Evolutionary conservation across 768 basidiomycete species (phyloP).

Genomic region (Pleurotus platypus): DNA sequence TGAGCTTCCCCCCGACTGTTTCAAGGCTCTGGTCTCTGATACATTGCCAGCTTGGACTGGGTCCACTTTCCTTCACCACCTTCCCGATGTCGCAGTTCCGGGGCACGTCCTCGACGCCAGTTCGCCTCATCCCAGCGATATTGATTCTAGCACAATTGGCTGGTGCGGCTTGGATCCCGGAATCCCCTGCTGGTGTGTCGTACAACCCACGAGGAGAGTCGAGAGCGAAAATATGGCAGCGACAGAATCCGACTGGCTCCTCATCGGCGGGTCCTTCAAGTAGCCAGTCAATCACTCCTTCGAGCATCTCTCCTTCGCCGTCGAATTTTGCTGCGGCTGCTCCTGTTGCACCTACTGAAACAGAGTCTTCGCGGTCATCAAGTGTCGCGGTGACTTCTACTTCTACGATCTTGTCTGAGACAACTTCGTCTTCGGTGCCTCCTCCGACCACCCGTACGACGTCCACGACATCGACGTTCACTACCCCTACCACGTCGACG

Average conservation of each 20-base stretch:
- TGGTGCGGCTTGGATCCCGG: too few relatives aligned
- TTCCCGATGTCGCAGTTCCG: too few relatives aligned
- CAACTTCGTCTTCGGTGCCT: neutral
- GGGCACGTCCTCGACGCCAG: too few relatives aligned
- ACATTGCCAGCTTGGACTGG: too few relatives aligned
- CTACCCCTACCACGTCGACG: neutral
- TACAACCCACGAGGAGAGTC: neutral
- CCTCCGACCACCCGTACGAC: too few relatives aligned
- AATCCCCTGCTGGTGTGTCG: too few relatives aligned
- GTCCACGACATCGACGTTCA: neutral
- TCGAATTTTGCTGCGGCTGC: conserved; percentile 1
- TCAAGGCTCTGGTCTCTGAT: too few relatives aligned
- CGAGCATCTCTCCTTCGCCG: neutral
- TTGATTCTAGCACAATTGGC: too few relatives aligned
- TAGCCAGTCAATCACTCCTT: neutral
- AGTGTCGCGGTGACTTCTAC: neutral
- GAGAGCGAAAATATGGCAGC: neutral
- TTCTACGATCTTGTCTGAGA: conserved; percentile 1
- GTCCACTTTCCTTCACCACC: too few relatives aligned
- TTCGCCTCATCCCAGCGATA: too few relatives aligned
- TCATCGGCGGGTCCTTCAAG: neutral
- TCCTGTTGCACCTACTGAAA: neutral
- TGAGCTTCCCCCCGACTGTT: too few relatives aligned
- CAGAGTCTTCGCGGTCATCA: neutral
- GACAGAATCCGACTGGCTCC: neutral